Percentiles rank a stretch among this genome's conserved stretches.
Evolutionary conservation across 2,329 filamentous ascomycete genomes (phyloP).

Genomic region (Fusarium mangiferae): DNA sequence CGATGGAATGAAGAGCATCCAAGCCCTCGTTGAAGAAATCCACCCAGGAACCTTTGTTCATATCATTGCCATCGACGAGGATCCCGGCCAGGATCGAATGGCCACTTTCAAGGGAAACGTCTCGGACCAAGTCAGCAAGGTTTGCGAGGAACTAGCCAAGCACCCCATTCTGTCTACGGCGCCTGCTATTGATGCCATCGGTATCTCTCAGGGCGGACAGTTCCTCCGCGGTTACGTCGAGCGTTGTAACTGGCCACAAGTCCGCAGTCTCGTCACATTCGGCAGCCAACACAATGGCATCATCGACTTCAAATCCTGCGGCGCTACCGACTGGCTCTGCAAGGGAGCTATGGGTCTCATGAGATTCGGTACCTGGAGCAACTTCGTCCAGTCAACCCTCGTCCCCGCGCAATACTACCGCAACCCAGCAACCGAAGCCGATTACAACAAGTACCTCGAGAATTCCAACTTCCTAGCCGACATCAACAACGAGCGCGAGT

Average conservation of each 20-base stretch:
- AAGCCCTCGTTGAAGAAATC: constrained; percentile 73
- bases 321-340: constrained; percentile 79
- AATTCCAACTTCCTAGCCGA: constrained; percentile 91
- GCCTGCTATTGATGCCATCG: constrained; percentile 87
- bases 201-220: constrained; percentile 95
- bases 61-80: constrained; percentile 76
- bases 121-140: constrained; percentile 77
- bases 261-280: constrained; percentile 86
- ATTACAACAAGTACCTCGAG: constrained; percentile 77
- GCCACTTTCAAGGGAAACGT: constrained; percentile 94
- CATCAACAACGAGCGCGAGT: constrained; percentile 88
- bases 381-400: constrained; percentile 79
- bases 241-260: constrained; percentile 80
- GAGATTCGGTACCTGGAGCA: constrained; percentile 81
- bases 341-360: constrained; percentile 81
- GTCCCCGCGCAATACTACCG: constrained; percentile 97
- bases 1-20: constrained; percentile 78
- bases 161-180: constrained; percentile 85
- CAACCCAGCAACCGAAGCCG: constrained; percentile 57
- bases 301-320: constrained; percentile 80
- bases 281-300: constrained; percentile 96
- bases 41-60: constrained; percentile 89
- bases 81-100: constrained; percentile 75
- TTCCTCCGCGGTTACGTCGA: constrained; percentile 94
- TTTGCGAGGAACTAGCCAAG: constrained; percentile 79